phyloP scores from a whole-genome alignment of 2,329 filamentous ascomycete species.

The Aspergillus ochraceus region DNA sequence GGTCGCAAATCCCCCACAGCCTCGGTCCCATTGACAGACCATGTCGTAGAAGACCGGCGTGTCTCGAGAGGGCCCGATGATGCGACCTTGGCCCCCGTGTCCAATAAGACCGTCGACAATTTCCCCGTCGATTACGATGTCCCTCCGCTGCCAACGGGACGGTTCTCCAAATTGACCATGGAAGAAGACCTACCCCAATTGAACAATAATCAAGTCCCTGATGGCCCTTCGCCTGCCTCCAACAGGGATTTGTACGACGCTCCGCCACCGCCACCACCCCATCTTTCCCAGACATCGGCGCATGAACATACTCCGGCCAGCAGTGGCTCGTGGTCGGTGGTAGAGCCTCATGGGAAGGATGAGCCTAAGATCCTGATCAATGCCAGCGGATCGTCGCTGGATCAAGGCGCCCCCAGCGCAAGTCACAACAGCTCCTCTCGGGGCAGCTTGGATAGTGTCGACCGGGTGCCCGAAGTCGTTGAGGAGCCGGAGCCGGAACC shows the following conservation, averaged over 20 bases:
- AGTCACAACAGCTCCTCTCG: conserved; percentile 35
- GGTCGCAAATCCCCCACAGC: conserved; percentile 27
- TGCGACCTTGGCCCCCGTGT: conserved; percentile 26
- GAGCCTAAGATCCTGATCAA: conserved; percentile 18
- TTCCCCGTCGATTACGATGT: conserved; percentile 22
- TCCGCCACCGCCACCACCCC: conserved; percentile 3
- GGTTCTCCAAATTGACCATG: conserved; percentile 30
- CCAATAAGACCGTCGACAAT: conserved; percentile 29
- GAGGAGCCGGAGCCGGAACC: conserved; percentile 32
- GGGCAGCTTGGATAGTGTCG: conserved; percentile 37
- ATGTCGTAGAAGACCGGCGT: conserved; percentile 28
- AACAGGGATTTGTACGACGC: conserved; percentile 26
- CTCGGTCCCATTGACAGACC: conserved; percentile 19
- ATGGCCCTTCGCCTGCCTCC: conserved; percentile 20
- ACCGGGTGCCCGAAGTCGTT: conserved; percentile 37
- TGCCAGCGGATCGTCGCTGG: conserved; percentile 25
- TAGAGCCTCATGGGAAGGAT: conserved; percentile 28
- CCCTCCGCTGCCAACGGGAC: conserved; percentile 24
- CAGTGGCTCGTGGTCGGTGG: conserved; percentile 38
- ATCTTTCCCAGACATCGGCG: conserved; percentile 5
- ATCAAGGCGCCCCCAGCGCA: conserved; percentile 23
- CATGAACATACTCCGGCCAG: conserved; percentile 34
- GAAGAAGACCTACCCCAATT: conserved; percentile 21
- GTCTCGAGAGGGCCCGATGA: conserved; percentile 33
- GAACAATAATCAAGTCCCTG: conserved; percentile 16